phyloP scores from a whole-genome alignment of 768 basidiomycete species.

The Termitomyces sp. region DNA sequence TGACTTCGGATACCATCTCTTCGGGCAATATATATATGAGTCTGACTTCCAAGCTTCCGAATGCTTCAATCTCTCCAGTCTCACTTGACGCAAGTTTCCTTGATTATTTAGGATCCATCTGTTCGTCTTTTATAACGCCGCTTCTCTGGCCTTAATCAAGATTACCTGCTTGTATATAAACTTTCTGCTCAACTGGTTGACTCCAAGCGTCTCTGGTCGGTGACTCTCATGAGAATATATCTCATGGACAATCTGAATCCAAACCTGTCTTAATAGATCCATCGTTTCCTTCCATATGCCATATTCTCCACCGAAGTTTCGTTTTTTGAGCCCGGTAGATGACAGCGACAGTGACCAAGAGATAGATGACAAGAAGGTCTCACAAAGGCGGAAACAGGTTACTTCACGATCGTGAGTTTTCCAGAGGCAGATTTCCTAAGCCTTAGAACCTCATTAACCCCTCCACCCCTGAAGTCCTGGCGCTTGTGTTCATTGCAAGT shows the following conservation, averaged over 20 bases:
- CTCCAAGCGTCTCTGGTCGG: background rate
- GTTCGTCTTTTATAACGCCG: background rate
- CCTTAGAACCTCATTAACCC: background rate
- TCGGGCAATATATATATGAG: slow-evolving; percentile 7
- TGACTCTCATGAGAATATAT: background rate
- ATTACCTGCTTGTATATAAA: background rate
- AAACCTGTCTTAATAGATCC: background rate
- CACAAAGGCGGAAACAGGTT: slow-evolving; percentile 6
- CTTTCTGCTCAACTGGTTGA: background rate
- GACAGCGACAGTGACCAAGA: slow-evolving; percentile 14
- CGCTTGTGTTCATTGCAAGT: slow-evolving; percentile 55
- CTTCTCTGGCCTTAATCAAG: background rate
- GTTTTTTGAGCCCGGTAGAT: slow-evolving; percentile 14
- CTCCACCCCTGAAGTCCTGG: slow-evolving; percentile 31
- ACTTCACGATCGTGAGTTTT: slow-evolving; percentile 16
- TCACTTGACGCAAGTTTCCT: background rate
- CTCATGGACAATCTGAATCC: background rate
- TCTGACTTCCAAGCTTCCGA: background rate
- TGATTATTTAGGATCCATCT: background rate
- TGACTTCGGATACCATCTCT: slow-evolving; percentile 11
- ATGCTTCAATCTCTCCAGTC: background rate
- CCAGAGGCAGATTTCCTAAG: background rate
- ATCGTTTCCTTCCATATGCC: background rate
- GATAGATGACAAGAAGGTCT: slow-evolving; percentile 6
- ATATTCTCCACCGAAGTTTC: slow-evolving; percentile 6